These are phyloP conservation scores for Diaporthe longicolla DNA, from an alignment of 2,329 filamentous ascomycete genomes.

Conservation along the genomic window DNA sequence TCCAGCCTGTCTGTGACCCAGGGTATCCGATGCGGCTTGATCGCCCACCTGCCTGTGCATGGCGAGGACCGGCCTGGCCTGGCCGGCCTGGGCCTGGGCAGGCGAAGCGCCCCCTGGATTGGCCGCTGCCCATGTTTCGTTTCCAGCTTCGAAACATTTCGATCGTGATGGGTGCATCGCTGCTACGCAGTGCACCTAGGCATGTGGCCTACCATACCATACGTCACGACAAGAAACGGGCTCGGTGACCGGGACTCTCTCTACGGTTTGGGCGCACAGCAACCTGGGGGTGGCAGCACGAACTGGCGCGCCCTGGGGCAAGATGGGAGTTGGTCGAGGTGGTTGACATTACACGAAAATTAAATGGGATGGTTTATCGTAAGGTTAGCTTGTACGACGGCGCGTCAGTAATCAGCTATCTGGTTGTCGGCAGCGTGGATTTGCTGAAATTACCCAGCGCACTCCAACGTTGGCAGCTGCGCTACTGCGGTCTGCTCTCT, in stretches of 20 bases:
- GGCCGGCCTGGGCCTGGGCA: slow-evolving; percentile 13
- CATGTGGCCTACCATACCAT: background rate
- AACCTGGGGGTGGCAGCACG: background rate
- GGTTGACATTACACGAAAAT: slow-evolving; percentile 12
- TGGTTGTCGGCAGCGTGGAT: slow-evolving; percentile 34
- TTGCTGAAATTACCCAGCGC: slow-evolving; percentile 35
- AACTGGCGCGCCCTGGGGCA: background rate
- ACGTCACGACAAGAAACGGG: background rate
- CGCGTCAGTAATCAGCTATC: slow-evolving; percentile 25
- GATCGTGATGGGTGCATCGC: background rate
- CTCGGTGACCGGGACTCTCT: background rate
- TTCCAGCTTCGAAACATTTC: slow-evolving; percentile 27
- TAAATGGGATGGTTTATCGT: slow-evolving; percentile 31
- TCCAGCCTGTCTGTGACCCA: slow-evolving; percentile 8
- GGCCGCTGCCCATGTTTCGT: slow-evolving; percentile 25
- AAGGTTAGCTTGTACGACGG: slow-evolving; percentile 34
- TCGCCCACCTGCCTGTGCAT: slow-evolving; percentile 27
- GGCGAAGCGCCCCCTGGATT: slow-evolving; percentile 11
- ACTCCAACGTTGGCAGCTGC: slow-evolving; percentile 28
- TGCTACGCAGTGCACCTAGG: background rate
- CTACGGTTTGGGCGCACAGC: background rate
- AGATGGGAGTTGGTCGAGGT: slow-evolving; percentile 5
- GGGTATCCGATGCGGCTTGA: background rate
- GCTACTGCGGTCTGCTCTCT: slow-evolving; percentile 29
- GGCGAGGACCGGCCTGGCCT: slow-evolving; percentile 6